Percentiles rank a stretch among this genome's conserved stretches.
These are phyloP conservation scores for Geranium brycei DNA, from an alignment of 345 rosid genomes.

Conservation along the genomic window DNA sequence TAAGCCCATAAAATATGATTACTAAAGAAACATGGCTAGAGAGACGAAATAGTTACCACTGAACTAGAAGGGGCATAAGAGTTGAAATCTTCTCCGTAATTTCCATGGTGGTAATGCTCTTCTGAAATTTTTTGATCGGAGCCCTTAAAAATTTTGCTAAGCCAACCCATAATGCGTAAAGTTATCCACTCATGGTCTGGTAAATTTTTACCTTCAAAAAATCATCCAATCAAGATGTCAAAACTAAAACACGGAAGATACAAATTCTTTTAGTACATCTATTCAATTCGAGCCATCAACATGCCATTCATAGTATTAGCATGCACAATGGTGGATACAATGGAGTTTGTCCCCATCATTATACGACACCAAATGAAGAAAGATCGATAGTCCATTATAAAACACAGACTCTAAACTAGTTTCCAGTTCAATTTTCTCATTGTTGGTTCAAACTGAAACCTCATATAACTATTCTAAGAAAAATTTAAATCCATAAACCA, in stretches of 20 bases:
- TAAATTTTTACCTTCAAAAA: conserved; percentile 29
- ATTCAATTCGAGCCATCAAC: not conserved
- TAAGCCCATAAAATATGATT: not conserved
- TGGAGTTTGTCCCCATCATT: not conserved
- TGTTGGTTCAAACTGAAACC: not conserved
- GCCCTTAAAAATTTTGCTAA: conserved; percentile 71
- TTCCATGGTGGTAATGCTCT: conserved; percentile 34
- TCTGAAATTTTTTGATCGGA: conserved; percentile 38
- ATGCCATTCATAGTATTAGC: not conserved
- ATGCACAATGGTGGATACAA: not conserved
- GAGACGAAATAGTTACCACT: conserved; percentile 8
- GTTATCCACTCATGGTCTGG: conserved; percentile 38
- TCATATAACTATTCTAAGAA: not conserved
- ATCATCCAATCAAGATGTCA: not conserved
- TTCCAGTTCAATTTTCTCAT: not conserved
- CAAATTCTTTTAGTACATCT: not conserved
- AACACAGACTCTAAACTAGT: not conserved
- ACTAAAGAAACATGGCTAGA: not conserved
- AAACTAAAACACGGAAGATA: not conserved
- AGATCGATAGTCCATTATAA: not conserved
- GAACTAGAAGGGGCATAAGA: conserved; percentile 47
- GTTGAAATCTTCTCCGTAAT: conserved; percentile 29
- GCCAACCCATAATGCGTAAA: conserved; percentile 59
- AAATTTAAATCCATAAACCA: not conserved
- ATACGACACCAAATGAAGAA: not conserved